These are phyloP conservation scores for Symmetrospora coprosmae DNA, from an alignment of 768 basidiomycete species.

Conservation along the genomic window DNA sequence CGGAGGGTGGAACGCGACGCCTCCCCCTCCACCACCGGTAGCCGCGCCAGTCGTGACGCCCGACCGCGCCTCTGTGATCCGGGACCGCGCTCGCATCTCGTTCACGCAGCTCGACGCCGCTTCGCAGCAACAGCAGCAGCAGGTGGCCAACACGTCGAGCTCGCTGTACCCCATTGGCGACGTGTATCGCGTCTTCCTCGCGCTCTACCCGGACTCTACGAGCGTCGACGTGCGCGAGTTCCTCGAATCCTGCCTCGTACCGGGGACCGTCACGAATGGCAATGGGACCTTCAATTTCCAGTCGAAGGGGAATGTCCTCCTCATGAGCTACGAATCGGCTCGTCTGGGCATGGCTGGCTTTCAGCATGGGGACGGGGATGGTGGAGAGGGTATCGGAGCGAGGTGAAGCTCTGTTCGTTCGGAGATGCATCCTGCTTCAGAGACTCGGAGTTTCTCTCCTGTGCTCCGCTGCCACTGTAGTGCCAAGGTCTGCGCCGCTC, in stretches of 20 bases:
- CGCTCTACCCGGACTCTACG: constrained; percentile 27
- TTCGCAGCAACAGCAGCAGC: background rate
- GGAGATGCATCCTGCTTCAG: too few relatives aligned
- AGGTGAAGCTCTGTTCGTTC: too few relatives aligned
- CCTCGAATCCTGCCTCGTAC: constrained; percentile 28
- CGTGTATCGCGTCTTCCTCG: constrained; percentile 29
- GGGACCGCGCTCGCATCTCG: constrained; percentile 29
- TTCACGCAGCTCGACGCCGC: constrained; percentile 29
- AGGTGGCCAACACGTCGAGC: background rate
- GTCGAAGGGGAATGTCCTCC: constrained; percentile 22
- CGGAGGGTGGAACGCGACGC: background rate
- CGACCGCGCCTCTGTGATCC: constrained; percentile 25
- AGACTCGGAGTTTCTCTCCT: too few relatives aligned
- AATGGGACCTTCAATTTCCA: constrained; percentile 28
- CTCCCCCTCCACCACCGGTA: background rate
- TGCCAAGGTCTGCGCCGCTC: too few relatives aligned
- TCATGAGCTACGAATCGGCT: constrained; percentile 6
- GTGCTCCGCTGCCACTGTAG: too few relatives aligned
- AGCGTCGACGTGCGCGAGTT: constrained; percentile 25
- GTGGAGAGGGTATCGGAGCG: too few relatives aligned
- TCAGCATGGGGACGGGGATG: too few relatives aligned
- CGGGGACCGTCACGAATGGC: constrained; percentile 28
- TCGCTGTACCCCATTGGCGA: constrained; percentile 26
- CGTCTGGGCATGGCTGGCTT: too few relatives aligned
- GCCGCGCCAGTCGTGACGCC: background rate